Evolutionary conservation across 73 alveolate genomes (phyloP), one percentile per base, ranked within the genome.

Genomic region (Paramecium caudatum): DNA sequence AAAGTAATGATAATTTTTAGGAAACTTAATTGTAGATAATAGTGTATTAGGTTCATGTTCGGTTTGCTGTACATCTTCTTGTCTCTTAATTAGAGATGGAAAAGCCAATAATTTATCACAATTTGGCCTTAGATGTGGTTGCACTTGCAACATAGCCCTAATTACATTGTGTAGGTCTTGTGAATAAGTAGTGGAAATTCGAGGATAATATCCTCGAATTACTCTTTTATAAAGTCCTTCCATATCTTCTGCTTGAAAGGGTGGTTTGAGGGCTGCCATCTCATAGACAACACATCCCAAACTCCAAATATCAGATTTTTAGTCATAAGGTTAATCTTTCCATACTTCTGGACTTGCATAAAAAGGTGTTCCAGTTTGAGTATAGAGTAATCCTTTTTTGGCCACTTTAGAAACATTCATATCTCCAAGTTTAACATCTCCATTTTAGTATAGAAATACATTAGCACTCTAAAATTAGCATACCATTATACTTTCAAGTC

Each of bases 381-480:
- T 95, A 63, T 95, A 91, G n/a, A 62, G 61, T 45, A 95, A 49
- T 16, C 95, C 96, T 45, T 94, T 90, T 49, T 95, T 94, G 8
- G 97, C 95, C 17, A 94, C 96, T 92, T 95, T 95, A 15, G 97
- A 94, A 33, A 95, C 98, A 90, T 95, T 95, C 97, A 95, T 82
- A 74, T 94, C 97, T 3, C 97, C 98, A 4, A 95, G 94, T 82
- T 95, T 95, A 6, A 94, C 97, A 39, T 47, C 63, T 91, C 96
- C 93, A 49, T 94, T 95, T 69, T 93, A 91, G 23, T 90, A 93
- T 30, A 95, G 90, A 87, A 95, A 95, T 7, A 93, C 95, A 70
- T 95, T 95, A 3, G 98, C 98, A 43, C 96, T 70, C 88, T 74
- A 82, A 82, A 87, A 93, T 39, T 36, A 34, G 32, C 9, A 41